Evolutionary conservation across 2,329 filamentous ascomycete genomes (phyloP).

Genomic region (Dothideomycetes sp.): DNA sequence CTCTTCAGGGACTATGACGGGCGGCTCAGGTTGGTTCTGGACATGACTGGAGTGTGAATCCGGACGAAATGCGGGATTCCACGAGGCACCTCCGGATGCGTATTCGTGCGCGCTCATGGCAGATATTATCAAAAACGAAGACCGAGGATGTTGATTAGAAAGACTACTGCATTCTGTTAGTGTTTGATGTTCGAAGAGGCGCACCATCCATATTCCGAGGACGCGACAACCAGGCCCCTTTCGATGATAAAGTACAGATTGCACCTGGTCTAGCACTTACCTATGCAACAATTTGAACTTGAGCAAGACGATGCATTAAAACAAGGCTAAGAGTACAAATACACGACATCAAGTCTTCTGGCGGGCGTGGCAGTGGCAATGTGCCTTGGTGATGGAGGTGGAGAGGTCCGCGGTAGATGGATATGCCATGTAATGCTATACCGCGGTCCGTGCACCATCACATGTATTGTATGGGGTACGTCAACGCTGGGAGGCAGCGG

Average conservation of each 20-base stretch:
- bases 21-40: neutral
- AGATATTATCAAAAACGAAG: neutral
- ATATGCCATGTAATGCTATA: too few species aligned
- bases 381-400: too few species aligned
- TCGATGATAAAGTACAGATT: neutral
- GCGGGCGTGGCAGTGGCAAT: neutral
- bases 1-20: neutral
- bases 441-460: too few species aligned
- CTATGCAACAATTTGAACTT: too few species aligned
- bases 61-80: constrained; percentile 46
- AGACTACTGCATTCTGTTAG: neutral
- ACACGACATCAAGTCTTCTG: neutral
- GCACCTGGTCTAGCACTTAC: neutral
- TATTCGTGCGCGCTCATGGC: neutral
- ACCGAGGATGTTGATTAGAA: neutral
- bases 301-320: neutral
- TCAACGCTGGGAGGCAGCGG: too few species aligned
- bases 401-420: too few species aligned
- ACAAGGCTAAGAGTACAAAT: neutral
- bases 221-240: neutral
- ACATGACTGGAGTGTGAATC: constrained; percentile 20
- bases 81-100: constrained; percentile 24
- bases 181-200: too few species aligned
- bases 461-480: too few species aligned
- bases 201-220: too few species aligned